Evolutionary conservation across 805 yeast genomes (phyloP).

Genomic region (Suhomyces canberraensis): DNA sequence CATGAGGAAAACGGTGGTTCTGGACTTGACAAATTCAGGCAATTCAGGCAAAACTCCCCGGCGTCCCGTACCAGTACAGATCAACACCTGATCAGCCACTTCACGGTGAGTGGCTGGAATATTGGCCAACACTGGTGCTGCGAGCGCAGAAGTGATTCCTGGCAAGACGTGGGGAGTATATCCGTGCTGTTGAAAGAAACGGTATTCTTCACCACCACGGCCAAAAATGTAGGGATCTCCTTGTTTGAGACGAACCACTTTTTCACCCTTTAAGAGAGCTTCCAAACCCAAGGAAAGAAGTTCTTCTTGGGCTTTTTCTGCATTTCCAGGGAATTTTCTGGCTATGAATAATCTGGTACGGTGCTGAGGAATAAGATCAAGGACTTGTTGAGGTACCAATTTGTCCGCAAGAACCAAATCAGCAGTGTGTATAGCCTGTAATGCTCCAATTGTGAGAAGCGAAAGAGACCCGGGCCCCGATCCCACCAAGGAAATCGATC

Average conservation of each 20-base stretch:
- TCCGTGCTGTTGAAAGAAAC: slow-evolving; percentile 66
- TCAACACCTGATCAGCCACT: slow-evolving; percentile 85
- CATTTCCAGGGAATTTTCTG: slow-evolving; percentile 93
- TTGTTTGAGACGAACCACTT: slow-evolving; percentile 87
- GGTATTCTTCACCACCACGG: slow-evolving; percentile 90
- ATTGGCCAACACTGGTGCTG: slow-evolving; percentile 77
- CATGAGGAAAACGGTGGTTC: slow-evolving; percentile 90
- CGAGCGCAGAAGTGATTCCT: slow-evolving; percentile 85
- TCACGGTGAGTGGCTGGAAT: slow-evolving; percentile 93
- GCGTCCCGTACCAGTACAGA: slow-evolving; percentile 94
- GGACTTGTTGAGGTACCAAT: slow-evolving; percentile 83
- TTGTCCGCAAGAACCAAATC: slow-evolving; percentile 88
- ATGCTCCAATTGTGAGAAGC: slow-evolving; percentile 79
- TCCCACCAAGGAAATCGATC: slow-evolving; percentile 80
- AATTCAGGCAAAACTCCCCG: slow-evolving; percentile 75
- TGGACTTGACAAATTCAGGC: slow-evolving; percentile 66
- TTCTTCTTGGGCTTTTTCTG: slow-evolving; percentile 89
- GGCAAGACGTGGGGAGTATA: slow-evolving; percentile 73
- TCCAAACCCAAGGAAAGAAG: slow-evolving; percentile 68
- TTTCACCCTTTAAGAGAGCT: slow-evolving; percentile 60
- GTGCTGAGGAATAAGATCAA: slow-evolving; percentile 72
- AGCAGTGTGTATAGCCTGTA: slow-evolving; percentile 74
- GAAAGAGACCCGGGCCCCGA: slow-evolving; percentile 91
- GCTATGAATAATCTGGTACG: slow-evolving; percentile 78
- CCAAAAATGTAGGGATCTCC: slow-evolving; percentile 98